Evolutionary conservation across 495 filamentous ascomycete genomes (phyloP).

Genomic region (Hyphodiscus hymeniophilus): DNA sequence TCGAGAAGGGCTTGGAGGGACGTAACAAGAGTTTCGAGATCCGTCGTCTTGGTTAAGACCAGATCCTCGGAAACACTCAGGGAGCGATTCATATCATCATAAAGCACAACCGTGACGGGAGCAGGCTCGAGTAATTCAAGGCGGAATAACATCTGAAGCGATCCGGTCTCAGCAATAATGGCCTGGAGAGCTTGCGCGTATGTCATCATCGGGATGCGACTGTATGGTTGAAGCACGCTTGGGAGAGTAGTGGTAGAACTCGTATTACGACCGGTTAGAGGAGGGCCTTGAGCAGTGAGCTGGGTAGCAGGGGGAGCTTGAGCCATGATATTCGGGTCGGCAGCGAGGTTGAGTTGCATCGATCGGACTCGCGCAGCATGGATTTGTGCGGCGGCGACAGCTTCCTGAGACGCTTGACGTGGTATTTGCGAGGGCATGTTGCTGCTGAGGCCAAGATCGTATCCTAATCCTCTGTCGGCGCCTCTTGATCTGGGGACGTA

Average conservation of each 20-base stretch:
- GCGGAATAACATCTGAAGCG: background rate
- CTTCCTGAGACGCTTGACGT: too few species aligned
- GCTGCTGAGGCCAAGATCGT: too few species aligned
- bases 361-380: too few species aligned
- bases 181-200: background rate
- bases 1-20: background rate
- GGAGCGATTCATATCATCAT: background rate
- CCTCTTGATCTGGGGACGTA: too few species aligned
- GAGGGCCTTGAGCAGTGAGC: too few species aligned
- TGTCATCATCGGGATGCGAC: background rate
- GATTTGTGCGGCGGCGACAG: too few species aligned
- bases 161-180: background rate
- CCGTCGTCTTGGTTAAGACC: background rate
- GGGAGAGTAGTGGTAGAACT: background rate
- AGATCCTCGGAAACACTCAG: background rate
- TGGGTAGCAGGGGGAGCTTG: too few species aligned
- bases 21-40: background rate
- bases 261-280: too few species aligned
- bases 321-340: too few species aligned
- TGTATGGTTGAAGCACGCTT: background rate
- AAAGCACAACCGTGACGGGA: background rate
- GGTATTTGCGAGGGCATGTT: too few species aligned
- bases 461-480: too few species aligned
- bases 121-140: background rate
- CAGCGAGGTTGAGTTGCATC: too few species aligned